Percentiles rank a stretch among this genome's conserved stretches.
phyloP scores from a whole-genome alignment of 23 red algal genomes.

The Gracilaria gracilis region DNA sequence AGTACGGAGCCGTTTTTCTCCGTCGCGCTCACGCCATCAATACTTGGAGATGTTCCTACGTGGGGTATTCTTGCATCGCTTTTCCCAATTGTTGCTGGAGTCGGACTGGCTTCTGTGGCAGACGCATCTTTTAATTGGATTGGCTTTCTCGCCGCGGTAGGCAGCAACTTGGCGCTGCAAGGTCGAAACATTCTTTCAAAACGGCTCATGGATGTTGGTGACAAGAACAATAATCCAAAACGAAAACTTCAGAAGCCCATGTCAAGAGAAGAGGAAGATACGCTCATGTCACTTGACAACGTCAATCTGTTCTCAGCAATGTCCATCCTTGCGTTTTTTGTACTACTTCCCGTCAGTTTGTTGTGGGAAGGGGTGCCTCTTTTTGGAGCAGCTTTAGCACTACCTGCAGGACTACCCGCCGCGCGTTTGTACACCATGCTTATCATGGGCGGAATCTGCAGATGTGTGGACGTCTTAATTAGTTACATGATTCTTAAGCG shows the following conservation, averaged over 20 bases:
- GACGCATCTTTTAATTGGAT: slow-evolving; percentile 95
- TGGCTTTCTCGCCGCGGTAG: slow-evolving; percentile 90
- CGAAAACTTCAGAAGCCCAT: slow-evolving; percentile 1
- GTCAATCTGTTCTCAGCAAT: slow-evolving; percentile 92
- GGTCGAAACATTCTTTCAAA: slow-evolving; percentile 91
- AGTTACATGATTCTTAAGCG: slow-evolving; percentile 88
- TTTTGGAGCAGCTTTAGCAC: slow-evolving; percentile 16
- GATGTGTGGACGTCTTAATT: slow-evolving; percentile 82
- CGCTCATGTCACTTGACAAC: slow-evolving; percentile 78
- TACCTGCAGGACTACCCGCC: slow-evolving; percentile 27
- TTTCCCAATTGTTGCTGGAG: slow-evolving; percentile 95
- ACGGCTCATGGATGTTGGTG: slow-evolving; percentile 64
- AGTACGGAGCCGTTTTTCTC: slow-evolving; percentile 95
- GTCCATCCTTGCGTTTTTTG: slow-evolving; percentile 80
- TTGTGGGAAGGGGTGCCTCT: slow-evolving; percentile 71
- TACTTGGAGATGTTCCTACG: slow-evolving; percentile 86
- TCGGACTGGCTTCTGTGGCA: slow-evolving; percentile 79
- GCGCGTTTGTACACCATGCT: slow-evolving; percentile 52
- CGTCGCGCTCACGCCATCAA: slow-evolving; percentile 77
- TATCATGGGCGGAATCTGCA: slow-evolving; percentile 75
- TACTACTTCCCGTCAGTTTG: slow-evolving; percentile 74
- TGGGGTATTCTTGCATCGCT: slow-evolving; percentile 80
- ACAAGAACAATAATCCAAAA: background rate
- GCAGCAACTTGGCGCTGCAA: slow-evolving; percentile 89
- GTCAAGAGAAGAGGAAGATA: slow-evolving; percentile 63